Evolutionary conservation across 169 alveolate genomes (phyloP).

Genomic region (Plasmodium blacklocki): DNA sequence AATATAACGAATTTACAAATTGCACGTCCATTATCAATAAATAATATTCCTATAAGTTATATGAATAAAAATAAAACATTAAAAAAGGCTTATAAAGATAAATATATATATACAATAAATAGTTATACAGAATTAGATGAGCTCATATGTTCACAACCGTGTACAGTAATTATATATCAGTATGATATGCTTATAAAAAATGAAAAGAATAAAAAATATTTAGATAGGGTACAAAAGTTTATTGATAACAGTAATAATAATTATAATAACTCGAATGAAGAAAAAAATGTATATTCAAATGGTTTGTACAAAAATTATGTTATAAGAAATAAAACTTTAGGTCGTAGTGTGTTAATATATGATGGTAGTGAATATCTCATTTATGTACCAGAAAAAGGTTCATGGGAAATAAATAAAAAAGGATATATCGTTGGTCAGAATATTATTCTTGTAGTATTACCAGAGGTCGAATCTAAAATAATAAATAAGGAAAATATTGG

Average conservation of each 20-base stretch:
- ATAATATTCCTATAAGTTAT: conserved; percentile 30
- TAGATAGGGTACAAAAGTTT: conserved; percentile 29
- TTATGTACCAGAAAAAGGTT: conserved; percentile 12
- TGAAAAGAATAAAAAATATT: conserved; percentile 32
- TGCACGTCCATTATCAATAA: conserved; percentile 16
- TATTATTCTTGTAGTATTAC: conserved; percentile 37
- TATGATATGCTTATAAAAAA: conserved; percentile 25
- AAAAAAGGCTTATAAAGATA: conserved; percentile 54
- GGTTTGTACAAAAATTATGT: conserved; percentile 59
- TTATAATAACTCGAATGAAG: not conserved
- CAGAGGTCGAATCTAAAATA: conserved; percentile 32
- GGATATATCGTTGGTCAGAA: conserved; percentile 56
- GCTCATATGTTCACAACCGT: conserved; percentile 26
- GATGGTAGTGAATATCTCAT: conserved; percentile 51
- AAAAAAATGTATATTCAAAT: conserved; percentile 13
- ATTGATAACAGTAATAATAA: conserved; percentile 33
- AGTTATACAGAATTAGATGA: conserved; percentile 35
- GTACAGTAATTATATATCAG: conserved; percentile 57
- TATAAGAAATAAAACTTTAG: conserved; percentile 17
- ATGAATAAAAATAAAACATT: conserved; percentile 23
- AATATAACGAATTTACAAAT: conserved; percentile 52
- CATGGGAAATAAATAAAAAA: conserved; percentile 54
- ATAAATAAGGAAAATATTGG: not conserved
- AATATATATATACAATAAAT: conserved; percentile 36
- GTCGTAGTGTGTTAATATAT: conserved; percentile 16